phyloP scores from a whole-genome alignment of 257 asterid genomes.

The Salvia miltiorrhiza region DNA sequence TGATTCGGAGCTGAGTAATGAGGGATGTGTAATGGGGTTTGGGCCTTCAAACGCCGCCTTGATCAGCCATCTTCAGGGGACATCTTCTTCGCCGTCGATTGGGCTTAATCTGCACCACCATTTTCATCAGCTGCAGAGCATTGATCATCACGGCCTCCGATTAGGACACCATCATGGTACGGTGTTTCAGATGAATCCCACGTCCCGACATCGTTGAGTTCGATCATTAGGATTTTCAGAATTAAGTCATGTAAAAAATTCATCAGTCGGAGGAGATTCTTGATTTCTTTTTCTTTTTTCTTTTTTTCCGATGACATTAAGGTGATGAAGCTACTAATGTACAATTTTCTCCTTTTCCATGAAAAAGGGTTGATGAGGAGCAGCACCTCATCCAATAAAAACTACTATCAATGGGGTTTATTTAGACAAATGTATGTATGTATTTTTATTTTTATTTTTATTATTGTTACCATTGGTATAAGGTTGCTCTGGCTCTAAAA shows the following conservation, averaged over 20 bases:
- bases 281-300: neutral
- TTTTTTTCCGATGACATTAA: neutral
- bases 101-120: conserved; percentile 34
- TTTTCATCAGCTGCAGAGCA: conserved; percentile 23
- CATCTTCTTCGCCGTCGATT: neutral
- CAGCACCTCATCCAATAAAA: neutral
- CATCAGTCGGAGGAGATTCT: conserved; percentile 1
- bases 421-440: conserved; percentile 17
- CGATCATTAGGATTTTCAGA: neutral
- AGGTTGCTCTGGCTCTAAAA: neutral
- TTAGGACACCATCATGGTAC: conserved; percentile 44
- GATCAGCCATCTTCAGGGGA: conserved; percentile 28
- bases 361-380: neutral
- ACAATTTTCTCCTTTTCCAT: neutral
- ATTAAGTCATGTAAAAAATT: too few species aligned
- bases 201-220: conserved; percentile 17
- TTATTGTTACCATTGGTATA: conserved; percentile 24
- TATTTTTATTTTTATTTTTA: conserved; percentile 15
- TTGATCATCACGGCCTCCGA: conserved; percentile 35
- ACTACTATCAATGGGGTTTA: neutral
- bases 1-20: conserved; percentile 29
- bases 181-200: conserved; percentile 41
- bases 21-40: conserved; percentile 48
- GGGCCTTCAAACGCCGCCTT: conserved; percentile 23
- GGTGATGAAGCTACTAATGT: neutral